Conservation (phyloP, 257 asterid genomes). For the Ocimum tenuiflorum region DNA sequence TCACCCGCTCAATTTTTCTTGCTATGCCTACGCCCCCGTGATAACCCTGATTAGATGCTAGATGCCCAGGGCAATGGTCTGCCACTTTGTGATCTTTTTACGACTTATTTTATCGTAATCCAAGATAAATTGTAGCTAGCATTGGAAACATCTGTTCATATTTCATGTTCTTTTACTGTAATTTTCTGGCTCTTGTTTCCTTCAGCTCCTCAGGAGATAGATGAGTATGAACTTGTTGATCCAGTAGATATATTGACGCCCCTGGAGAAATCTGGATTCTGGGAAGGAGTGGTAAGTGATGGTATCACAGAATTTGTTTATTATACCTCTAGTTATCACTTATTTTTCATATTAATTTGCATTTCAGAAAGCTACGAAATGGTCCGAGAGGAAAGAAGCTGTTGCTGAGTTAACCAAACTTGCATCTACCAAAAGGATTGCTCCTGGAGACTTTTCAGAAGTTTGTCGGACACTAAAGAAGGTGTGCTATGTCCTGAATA, state of each 20-base stretch:
- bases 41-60: not conserved
- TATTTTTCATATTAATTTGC: conserved; percentile 16
- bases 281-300: conserved; percentile 94
- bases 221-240: conserved; percentile 96
- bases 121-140: conserved; percentile 1
- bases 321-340: not conserved
- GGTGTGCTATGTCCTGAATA: conserved; percentile 34
- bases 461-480: conserved; percentile 89
- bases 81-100: not conserved
- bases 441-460: conserved; percentile 96
- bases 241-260: conserved; percentile 95
- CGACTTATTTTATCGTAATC: conserved; percentile 1
- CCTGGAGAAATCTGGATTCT: conserved; percentile 94
- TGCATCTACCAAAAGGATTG: conserved; percentile 88
- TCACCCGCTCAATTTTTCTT: conserved; percentile 6
- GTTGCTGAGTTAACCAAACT: conserved; percentile 93
- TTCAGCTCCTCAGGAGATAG: conserved; percentile 92
- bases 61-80: not conserved
- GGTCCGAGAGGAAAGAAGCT: conserved; percentile 99
- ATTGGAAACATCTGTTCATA: conserved; percentile 2
- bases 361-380: conserved; percentile 87
- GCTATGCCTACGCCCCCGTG: not conserved
- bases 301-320: conserved; percentile 4
- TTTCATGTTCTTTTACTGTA: conserved; percentile 5
- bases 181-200: conserved; percentile 7